These are phyloP conservation scores for Alloteropsis angusta DNA, from an alignment of 202 grass and related monocot species.

Conservation along the genomic window DNA sequence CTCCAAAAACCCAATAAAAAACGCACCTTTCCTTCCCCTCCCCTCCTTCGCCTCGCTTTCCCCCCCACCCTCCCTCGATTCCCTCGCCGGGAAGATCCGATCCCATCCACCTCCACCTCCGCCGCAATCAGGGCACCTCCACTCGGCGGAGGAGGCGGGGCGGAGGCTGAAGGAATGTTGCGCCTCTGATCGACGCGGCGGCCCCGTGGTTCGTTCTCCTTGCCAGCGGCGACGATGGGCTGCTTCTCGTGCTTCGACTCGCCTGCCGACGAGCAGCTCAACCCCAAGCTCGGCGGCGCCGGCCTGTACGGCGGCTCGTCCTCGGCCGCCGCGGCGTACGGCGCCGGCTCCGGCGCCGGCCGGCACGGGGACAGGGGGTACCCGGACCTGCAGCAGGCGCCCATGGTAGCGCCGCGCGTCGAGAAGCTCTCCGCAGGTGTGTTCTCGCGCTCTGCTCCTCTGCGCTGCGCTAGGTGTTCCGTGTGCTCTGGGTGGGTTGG, in stretches of 20 bases:
- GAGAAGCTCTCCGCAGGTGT: slow-evolving; percentile 59
- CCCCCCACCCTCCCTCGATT: slow-evolving; percentile 4
- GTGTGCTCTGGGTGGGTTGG: background rate
- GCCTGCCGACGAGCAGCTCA: slow-evolving; percentile 47
- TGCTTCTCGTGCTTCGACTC: slow-evolving; percentile 90
- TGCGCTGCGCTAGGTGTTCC: background rate
- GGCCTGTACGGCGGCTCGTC: slow-evolving; percentile 33
- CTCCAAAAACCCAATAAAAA: slow-evolving; percentile 47
- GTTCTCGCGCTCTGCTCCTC: background rate
- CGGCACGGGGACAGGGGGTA: slow-evolving; percentile 19
- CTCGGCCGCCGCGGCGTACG: background rate
- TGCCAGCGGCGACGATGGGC: slow-evolving; percentile 60
- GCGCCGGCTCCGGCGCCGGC: background rate
- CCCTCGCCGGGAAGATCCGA: slow-evolving; percentile 41
- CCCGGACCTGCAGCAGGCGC: slow-evolving; percentile 36
- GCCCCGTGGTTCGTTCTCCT: background rate
- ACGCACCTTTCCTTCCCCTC: slow-evolving; percentile 25
- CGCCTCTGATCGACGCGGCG: slow-evolving; percentile 15
- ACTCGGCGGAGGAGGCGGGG: background rate
- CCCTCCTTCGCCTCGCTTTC: background rate
- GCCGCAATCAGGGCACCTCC: background rate
- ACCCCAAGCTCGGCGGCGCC: slow-evolving; percentile 34
- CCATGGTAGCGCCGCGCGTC: slow-evolving; percentile 55
- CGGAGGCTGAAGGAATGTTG: slow-evolving; percentile 1
- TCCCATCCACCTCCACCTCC: background rate